phyloP scores from a whole-genome alignment of 2,329 filamentous ascomycete genomes.

The Monilinia aucupariae region DNA sequence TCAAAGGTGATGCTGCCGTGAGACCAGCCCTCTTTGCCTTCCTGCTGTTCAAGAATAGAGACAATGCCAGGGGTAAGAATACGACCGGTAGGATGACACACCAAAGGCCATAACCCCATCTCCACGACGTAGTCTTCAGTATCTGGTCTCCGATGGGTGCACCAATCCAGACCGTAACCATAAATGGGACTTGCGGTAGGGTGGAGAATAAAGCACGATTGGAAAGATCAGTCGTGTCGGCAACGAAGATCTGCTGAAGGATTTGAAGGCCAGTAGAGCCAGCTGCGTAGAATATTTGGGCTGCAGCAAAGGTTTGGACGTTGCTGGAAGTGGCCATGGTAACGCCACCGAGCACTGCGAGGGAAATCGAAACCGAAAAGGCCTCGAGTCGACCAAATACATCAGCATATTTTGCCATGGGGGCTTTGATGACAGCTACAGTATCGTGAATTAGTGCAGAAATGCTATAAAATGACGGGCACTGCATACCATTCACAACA shows the following conservation, averaged over 20 bases:
- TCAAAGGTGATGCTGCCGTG: slow-evolving; percentile 39
- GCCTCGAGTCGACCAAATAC: slow-evolving; percentile 46
- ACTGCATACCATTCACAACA: slow-evolving; percentile 9
- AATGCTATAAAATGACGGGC: slow-evolving; percentile 31
- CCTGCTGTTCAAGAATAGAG: slow-evolving; percentile 47
- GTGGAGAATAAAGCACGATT: slow-evolving; percentile 50
- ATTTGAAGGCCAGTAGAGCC: slow-evolving; percentile 49
- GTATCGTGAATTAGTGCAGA: slow-evolving; percentile 33
- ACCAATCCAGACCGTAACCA: slow-evolving; percentile 45
- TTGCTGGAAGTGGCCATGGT: slow-evolving; percentile 60
- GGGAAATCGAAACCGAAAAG: slow-evolving; percentile 40
- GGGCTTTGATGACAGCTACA: slow-evolving; percentile 52
- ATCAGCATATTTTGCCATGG: slow-evolving; percentile 47
- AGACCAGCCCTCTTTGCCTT: slow-evolving; percentile 47
- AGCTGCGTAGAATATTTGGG: slow-evolving; percentile 57
- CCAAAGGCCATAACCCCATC: slow-evolving; percentile 61
- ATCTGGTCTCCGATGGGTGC: slow-evolving; percentile 38
- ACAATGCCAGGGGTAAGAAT: slow-evolving; percentile 49
- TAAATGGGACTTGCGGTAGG: slow-evolving; percentile 36
- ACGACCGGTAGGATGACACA: slow-evolving; percentile 52
- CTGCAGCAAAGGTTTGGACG: slow-evolving; percentile 54
- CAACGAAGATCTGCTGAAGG: slow-evolving; percentile 52
- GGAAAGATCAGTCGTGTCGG: slow-evolving; percentile 59
- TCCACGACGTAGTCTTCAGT: slow-evolving; percentile 46
- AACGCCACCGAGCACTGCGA: slow-evolving; percentile 47